These are phyloP conservation scores for Carpinus viminea DNA, from an alignment of 306 rosid species.

Conservation along the genomic window DNA sequence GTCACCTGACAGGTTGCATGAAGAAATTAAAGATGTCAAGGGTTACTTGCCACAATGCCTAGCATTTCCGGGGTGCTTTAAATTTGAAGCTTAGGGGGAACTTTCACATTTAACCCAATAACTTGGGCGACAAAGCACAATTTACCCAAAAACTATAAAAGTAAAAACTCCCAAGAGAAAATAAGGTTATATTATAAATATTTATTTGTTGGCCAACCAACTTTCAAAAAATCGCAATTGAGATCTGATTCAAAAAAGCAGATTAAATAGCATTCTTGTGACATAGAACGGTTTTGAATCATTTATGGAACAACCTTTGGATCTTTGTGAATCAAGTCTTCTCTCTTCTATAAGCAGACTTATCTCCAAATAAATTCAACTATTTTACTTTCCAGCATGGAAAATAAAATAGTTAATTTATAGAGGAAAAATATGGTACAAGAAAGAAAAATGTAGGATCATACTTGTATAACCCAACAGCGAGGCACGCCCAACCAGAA, in stretches of 20 bases:
- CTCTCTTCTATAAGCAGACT: neutral
- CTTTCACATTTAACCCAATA: too few species aligned
- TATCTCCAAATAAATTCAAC: too few species aligned
- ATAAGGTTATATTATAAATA: too few species aligned
- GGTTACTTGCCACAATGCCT: neutral
- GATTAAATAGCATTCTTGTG: neutral
- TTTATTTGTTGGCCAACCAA: too few species aligned
- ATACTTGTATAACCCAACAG: conserved; percentile 95
- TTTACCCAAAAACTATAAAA: neutral
- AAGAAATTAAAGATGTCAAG: neutral
- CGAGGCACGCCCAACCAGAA: conserved; percentile 90
- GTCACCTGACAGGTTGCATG: neutral
- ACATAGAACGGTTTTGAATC: neutral
- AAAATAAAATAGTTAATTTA: too few species aligned
- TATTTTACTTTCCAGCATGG: too few species aligned
- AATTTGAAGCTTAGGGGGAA: neutral
- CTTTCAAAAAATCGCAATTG: too few species aligned
- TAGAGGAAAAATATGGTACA: conserved; percentile 15
- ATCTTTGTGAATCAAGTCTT: neutral
- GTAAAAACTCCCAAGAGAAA: too few species aligned
- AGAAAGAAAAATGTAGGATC: conserved; percentile 21
- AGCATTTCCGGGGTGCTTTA: neutral
- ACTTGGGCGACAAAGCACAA: neutral
- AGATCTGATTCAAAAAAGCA: too few species aligned
- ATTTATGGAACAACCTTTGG: neutral